phyloP scores from a whole-genome alignment of 1,139 yeast genomes.

The Saccharomyces hybrid region DNA sequence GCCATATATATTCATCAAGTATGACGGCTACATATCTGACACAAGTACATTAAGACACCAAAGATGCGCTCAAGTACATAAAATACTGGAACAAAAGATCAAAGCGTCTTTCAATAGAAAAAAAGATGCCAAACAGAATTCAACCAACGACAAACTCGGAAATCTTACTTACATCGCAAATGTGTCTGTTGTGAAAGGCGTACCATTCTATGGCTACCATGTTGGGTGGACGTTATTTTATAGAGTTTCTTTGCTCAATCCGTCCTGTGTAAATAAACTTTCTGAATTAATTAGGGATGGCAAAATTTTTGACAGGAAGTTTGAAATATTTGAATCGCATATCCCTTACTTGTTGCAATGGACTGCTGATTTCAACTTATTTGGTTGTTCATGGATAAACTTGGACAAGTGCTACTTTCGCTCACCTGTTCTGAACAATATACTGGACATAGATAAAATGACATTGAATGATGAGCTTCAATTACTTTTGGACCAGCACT shows the following conservation, averaged over 20 bases:
- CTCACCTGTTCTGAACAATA: constrained; percentile 32
- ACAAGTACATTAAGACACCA: constrained; percentile 19
- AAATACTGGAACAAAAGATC: constrained; percentile 21
- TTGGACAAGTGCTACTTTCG: constrained; percentile 32
- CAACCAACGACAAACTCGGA: neutral
- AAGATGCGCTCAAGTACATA: constrained; percentile 29
- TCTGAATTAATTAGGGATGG: constrained; percentile 53
- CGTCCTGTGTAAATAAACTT: constrained; percentile 51
- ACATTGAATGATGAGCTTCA: constrained; percentile 26
- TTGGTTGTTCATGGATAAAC: constrained; percentile 74
- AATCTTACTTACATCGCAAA: constrained; percentile 49
- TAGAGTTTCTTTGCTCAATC: constrained; percentile 62
- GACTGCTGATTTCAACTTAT: constrained; percentile 71
- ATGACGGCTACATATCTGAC: constrained; percentile 36
- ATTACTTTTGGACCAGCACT: constrained; percentile 21
- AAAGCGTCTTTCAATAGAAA: constrained; percentile 9
- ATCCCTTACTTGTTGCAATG: constrained; percentile 72
- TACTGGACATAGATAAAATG: constrained; percentile 22
- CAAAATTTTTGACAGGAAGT: constrained; percentile 21
- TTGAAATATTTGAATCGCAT: constrained; percentile 68
- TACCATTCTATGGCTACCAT: constrained; percentile 78
- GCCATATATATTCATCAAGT: constrained; percentile 72
- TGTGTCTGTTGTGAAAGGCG: constrained; percentile 62
- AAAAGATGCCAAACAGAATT: constrained; percentile 6
- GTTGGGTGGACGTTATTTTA: constrained; percentile 56